phyloP scores from a whole-genome alignment of 805 yeast genomes.

The Wickerhamomyces sydowiorum region DNA sequence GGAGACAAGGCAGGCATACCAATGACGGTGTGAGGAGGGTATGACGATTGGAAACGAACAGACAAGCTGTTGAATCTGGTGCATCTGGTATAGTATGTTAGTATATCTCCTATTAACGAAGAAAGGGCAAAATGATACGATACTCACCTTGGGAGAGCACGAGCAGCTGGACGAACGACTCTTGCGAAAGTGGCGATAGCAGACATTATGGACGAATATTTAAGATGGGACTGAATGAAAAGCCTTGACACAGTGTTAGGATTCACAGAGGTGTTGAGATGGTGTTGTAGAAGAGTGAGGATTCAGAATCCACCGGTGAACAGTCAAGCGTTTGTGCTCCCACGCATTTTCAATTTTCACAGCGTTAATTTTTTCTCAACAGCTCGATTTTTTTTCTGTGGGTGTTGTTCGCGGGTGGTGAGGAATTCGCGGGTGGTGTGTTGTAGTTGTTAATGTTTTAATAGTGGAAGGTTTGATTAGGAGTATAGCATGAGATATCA shows the following conservation, averaged over 20 bases:
- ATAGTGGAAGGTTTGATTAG: no score
- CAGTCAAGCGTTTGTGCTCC: background rate
- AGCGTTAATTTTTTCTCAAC: background rate
- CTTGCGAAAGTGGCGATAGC: conserved; percentile 16
- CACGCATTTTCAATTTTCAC: background rate
- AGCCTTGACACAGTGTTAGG: no score
- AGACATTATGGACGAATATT: conserved; percentile 9
- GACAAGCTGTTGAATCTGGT: conserved; percentile 13
- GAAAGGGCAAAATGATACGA: no score
- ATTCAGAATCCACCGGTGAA: no score
- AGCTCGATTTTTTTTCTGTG: background rate
- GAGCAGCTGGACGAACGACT: conserved; percentile 6
- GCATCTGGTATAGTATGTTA: conserved; percentile 11
- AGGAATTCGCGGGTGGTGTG: no score
- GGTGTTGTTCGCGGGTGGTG: no score
- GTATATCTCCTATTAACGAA: no score
- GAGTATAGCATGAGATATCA: no score
- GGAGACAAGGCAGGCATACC: conserved; percentile 99
- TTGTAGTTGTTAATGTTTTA: no score
- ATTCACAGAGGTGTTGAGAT: background rate
- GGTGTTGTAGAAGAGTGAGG: background rate
- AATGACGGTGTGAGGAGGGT: conserved; percentile 82
- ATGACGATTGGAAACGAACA: conserved; percentile 28
- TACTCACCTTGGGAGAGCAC: conserved; percentile 15
- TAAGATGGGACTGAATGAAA: background rate